Base-by-base conservation (phyloP, 1,139 yeast genomes). In the Sugiyamaella pinicola region DNA sequence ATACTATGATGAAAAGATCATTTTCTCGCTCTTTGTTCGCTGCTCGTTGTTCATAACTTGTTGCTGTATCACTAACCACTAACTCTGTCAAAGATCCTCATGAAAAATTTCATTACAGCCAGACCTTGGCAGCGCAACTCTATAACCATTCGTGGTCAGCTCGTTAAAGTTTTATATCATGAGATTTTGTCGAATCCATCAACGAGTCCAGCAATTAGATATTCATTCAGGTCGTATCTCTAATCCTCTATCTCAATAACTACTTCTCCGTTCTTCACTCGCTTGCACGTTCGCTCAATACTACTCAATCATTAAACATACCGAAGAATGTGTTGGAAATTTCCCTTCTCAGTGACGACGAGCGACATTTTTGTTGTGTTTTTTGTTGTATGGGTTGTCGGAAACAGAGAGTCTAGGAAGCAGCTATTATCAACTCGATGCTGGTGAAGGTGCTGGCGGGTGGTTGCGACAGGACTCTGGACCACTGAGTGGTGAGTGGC, bases 241-340 rank as follows among this genome's bases (percentile, higher is more conserved):
- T 12, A 29, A 3, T 17, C 35, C 8, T 12, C 13, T 31, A 13
- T 8, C 35, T n/a, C 35, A 3, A 26, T 7, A 26, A 9, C 31
- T n/a, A 24, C 28, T 8, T 29, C 35, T 12, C 17, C 10, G 10
- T 7, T 4, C 35, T 7, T 4, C 35, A 31, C 17, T 31, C 35
- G 28, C 28, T 24, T 24, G 8, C 28, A 6, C 28, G 6, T 9
- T 24, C 28, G 28, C 17, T n/a, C 15, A 31, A 5, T 31, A n/a
- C 13, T 12, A 8, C 13, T n/a, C 17, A 13, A 21, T 17, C 2
- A 17, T 17, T 17, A 37, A n/a, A 85, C 95, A 79, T 86, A 87
- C 95, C 97, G 99, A 83, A 93, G 89, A 83, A 93, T 93, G 95
- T 95, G 99, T 84, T 95, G 99, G 96, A 95, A 93, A 77, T 95